Evolutionary conservation across 2,329 filamentous ascomycete species (phyloP).

Genomic region (Fusarium sp.): DNA sequence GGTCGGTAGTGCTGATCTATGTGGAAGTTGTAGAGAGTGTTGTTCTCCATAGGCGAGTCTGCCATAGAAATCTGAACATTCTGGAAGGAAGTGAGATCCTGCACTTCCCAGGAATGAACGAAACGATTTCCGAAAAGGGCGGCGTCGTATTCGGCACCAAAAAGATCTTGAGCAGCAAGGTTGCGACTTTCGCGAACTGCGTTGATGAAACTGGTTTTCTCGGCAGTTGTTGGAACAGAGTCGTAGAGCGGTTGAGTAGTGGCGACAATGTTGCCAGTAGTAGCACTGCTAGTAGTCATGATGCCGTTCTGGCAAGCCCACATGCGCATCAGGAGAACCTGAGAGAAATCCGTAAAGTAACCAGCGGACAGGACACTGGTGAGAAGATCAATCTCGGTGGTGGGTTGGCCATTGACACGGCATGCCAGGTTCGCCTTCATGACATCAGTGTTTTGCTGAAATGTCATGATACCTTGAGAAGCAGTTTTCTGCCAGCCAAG

Average conservation of each 20-base stretch:
- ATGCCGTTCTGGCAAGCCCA: constrained; percentile 37
- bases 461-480: constrained; percentile 39
- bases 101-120: constrained; percentile 6
- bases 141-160: constrained; percentile 24
- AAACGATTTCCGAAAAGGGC: neutral
- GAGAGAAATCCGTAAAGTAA: constrained; percentile 35
- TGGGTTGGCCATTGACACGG: constrained; percentile 23
- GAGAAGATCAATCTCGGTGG: constrained; percentile 45
- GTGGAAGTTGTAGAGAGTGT: constrained; percentile 1
- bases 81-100: neutral
- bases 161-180: constrained; percentile 34
- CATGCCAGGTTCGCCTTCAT: neutral
- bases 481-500: constrained; percentile 54
- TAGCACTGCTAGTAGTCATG: constrained; percentile 35
- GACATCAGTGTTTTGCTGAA: constrained; percentile 16
- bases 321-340: constrained; percentile 37
- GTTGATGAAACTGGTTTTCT: constrained; percentile 36
- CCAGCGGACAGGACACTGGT: constrained; percentile 35
- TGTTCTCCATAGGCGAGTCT: neutral
- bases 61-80: neutral
- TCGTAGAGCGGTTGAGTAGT: neutral
- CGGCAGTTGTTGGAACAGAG: constrained; percentile 2
- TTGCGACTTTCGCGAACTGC: constrained; percentile 23
- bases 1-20: neutral
- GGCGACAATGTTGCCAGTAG: neutral